Evolutionary conservation across 805 yeast species (phyloP).

Genomic region (Nakazawaea ishiwadae): DNA sequence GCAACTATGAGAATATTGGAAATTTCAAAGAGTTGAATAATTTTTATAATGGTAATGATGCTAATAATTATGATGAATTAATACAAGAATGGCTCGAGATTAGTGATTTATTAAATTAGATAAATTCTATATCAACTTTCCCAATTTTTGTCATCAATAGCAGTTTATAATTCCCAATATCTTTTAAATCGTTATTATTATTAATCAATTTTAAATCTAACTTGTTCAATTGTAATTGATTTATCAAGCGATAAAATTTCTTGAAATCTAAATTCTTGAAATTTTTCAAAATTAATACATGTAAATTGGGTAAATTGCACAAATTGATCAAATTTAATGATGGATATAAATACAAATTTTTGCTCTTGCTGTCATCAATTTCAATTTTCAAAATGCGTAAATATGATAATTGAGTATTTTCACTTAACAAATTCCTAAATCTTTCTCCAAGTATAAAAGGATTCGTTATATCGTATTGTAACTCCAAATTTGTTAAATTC

Average conservation of each 20-base stretch:
- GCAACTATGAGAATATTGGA: neutral
- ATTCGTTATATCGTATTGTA: conserved; percentile 21
- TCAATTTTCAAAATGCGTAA: neutral
- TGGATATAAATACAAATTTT: conserved; percentile 9
- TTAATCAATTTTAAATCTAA: conserved; percentile 7
- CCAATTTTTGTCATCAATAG: neutral
- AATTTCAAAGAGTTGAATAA: conserved; percentile 2
- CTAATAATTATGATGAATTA: neutral
- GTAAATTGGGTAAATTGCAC: conserved; percentile 3
- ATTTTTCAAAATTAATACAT: conserved; percentile 4
- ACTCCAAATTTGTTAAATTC: conserved; percentile 19
- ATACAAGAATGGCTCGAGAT: conserved; percentile 19
- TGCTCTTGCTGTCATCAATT: neutral
- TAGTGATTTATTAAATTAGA: conserved; percentile 19
- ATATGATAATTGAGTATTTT: conserved; percentile 1
- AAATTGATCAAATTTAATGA: conserved; percentile 11
- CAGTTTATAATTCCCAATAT: conserved; percentile 1
- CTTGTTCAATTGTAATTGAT: neutral
- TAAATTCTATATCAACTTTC: conserved; percentile 1
- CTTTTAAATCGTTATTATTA: conserved; percentile 10
- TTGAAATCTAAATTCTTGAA: conserved; percentile 12
- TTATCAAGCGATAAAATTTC: conserved; percentile 2
- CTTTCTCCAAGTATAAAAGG: conserved; percentile 32
- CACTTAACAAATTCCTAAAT: conserved; percentile 24
- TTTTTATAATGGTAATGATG: conserved; percentile 6